Evolutionary conservation across 306 rosid genomes (phyloP).

Genomic region (Castanea mollissima): DNA sequence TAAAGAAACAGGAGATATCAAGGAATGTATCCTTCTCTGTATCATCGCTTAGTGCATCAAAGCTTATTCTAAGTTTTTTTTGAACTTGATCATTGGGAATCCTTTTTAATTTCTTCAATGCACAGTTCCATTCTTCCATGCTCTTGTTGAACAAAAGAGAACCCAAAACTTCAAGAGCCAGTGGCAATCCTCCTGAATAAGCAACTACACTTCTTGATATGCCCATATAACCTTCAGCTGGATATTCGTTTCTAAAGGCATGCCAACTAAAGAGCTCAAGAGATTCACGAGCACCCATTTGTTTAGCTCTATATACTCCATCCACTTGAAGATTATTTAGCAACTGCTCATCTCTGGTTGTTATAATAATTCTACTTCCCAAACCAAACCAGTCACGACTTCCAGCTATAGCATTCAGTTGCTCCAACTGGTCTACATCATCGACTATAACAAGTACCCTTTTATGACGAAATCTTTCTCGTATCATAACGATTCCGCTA

Average conservation of each 20-base stretch:
- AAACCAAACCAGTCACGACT: neutral
- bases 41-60: neutral
- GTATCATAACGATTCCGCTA: neutral
- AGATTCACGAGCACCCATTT: neutral
- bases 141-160: neutral
- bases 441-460: neutral
- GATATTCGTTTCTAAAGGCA: neutral
- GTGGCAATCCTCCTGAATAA: neutral
- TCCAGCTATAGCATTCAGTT: neutral
- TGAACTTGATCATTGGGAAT: neutral
- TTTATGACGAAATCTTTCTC: neutral
- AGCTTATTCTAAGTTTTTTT: neutral
- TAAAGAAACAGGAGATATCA: neutral
- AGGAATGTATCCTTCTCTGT: neutral
- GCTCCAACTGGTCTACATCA: neutral
- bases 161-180: neutral
- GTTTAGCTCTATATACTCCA: neutral
- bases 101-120: neutral
- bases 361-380: constrained; percentile 6
- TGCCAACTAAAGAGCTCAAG: neutral
- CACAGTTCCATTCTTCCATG: neutral
- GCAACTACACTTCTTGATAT: neutral
- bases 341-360: neutral
- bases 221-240: neutral
- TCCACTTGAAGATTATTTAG: neutral